Base-by-base conservation (phyloP, 371 early-diverging fungal genomes). In the Capillidium rhysosporum region DNA sequence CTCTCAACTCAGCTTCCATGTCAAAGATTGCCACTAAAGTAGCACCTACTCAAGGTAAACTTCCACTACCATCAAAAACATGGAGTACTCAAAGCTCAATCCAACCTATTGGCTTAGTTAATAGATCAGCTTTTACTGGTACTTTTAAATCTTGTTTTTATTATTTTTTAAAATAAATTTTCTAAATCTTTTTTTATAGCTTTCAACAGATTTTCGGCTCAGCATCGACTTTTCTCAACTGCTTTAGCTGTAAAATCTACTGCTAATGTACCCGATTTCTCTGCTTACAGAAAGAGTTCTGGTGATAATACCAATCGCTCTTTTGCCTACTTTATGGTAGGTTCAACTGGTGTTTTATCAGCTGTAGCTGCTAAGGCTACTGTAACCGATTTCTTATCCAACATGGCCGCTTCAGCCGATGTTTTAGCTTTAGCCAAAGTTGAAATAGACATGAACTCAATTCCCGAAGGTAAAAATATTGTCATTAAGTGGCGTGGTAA, bases 401-500 rank as follows among this genome's bases (percentile, higher is more conserved):
- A 86, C 73, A 74, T 94, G 82, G 75, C 89, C 34, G 92, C 97
- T 44, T 89, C 95, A 31, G 92, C 92, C 54, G 95, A 95, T 77
- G 94, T 93, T 30, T 73, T 96, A 68, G 97, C 97, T 56, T 70
- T 95, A 72, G 92, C 94, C 63, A 93, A 92, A 80, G 89, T 88
- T 31, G 97, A 96, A 76, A 84, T 96, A 28, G 89, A 92, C 49
- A 70, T 91, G 64, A 72, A 69, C 58, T 61, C 82, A 45, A 90
- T 96, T 64, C 97, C 97, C 34, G 89, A 92, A 62, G 97, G 95
- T 55, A 92, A 88, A 76, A 93, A 93, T 59, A 82, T 93, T 54
- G 84, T 88, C 31, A 74, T 96, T 72, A 96, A 94, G 79, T 96
- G 96, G 96, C 81, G 95, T 61, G 96, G 96, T 68, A 96, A 96